Conservation (phyloP, 2,329 filamentous ascomycete species). For the Cladosporium sp. region DNA sequence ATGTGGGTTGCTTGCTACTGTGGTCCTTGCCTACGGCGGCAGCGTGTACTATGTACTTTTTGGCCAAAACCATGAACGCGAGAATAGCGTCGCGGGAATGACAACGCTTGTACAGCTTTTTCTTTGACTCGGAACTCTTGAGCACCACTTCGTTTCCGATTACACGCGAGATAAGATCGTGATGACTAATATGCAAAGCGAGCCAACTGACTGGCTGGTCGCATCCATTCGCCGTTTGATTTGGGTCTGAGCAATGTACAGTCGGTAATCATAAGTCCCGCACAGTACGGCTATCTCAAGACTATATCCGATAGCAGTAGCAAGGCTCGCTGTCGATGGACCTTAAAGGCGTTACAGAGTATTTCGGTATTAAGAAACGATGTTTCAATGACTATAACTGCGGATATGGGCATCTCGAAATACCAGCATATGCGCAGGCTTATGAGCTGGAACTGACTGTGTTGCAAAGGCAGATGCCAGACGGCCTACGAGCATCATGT, state of each 20-base stretch:
- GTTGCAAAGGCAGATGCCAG: neutral
- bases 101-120: slow-evolving; percentile 14
- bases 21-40: neutral
- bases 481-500: neutral
- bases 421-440: too few species aligned
- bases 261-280: too few species aligned
- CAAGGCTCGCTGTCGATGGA: too few species aligned
- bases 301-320: too few species aligned
- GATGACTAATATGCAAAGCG: slow-evolving; percentile 9
- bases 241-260: neutral
- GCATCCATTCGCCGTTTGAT: neutral
- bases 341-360: too few species aligned
- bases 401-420: too few species aligned
- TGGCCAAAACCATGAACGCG: neutral
- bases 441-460: too few species aligned
- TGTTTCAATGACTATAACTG: too few species aligned
- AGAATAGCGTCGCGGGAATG: neutral
- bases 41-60: slow-evolving; percentile 9
- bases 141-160: too few species aligned
- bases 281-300: too few species aligned
- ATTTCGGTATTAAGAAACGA: too few species aligned
- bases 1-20: slow-evolving; percentile 7
- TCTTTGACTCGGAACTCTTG: neutral
- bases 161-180: too few species aligned
- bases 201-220: neutral